Evolutionary conservation across 352 stramenopile genomes (phyloP), one percentile per base, ranked within the genome.

Genomic region (Aphanomyces astaci): DNA sequence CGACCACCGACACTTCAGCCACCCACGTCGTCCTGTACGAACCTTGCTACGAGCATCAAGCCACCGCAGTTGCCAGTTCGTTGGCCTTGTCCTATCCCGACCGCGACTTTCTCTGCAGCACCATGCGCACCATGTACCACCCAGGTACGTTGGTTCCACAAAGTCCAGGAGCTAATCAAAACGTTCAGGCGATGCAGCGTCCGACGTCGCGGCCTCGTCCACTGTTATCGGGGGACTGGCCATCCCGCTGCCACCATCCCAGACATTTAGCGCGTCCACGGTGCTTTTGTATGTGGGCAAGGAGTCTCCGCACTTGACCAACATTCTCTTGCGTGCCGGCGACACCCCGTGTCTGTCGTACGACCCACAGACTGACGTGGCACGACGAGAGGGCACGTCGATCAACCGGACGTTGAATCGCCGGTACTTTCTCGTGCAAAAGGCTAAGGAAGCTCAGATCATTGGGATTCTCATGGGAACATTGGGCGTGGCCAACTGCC

Each of bases 391-490:
- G 55, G 82, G 84, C 1, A 73, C 79, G 1, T 74, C 65, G 7
- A 78, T 92, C 19, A 93, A 93, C 68, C 82, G 81, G 54, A 75
- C 80, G 39, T 75, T 95, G 25, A 91, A 90, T 63, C 54, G 71
- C 0, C 45, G 69, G 46, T 92, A 87, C 68, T 93, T 82, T 63
- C 66, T 94, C 46, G 89, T 98, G 11, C 92, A 98, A 75, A 92
- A 97, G 70, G 95, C 94, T 4, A 90, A 93, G 64, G 89, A 98
- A 63, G 92, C 95, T 1, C 81, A 90, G 60, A 96, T 98, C 51
- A 96, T 98, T 64, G 96, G 94, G 36, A 98, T 99, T 73, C 82
- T 99, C 36, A 97, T 98, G 73, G 95, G 92, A 9, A 98, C 92
- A 3, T 79, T 98, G 2, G 94, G 92, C 51, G 94, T 95, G 32